Evolutionary conservation across 306 rosid genomes (phyloP).

Genomic region (barrel medic (Medicago truncatula)): DNA sequence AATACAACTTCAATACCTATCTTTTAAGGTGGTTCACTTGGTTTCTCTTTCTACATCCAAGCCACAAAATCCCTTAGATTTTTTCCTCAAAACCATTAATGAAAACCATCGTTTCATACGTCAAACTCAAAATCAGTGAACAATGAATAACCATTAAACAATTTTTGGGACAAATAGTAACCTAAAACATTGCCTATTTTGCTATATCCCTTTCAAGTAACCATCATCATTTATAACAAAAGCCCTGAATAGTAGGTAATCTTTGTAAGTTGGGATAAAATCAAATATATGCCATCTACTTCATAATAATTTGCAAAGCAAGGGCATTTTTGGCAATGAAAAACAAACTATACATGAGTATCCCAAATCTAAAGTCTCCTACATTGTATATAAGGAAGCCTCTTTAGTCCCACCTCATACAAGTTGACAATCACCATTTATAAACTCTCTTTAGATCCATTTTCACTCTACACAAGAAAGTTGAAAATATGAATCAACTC

Average conservation of each 20-base stretch:
- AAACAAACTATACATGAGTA: too few relatives aligned
- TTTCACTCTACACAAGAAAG: conserved; percentile 13
- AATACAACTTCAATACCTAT: too few relatives aligned
- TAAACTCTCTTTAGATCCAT: conserved; percentile 26
- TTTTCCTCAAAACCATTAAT: conserved; percentile 19
- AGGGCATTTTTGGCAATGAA: conserved; percentile 37
- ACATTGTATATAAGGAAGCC: conserved; percentile 15
- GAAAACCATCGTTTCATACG: conserved; percentile 37
- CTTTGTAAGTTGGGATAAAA: conserved; percentile 26
- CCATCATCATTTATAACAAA: conserved; percentile 36
- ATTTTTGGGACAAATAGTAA: conserved; percentile 43
- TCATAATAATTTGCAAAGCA: conserved; percentile 41
- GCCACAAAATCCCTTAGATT: conserved; percentile 15
- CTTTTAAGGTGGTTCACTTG: background rate
- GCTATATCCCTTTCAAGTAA: conserved; percentile 17
- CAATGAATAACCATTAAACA: conserved; percentile 42
- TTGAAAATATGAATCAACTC: conserved; percentile 49
- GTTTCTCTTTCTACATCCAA: conserved; percentile 1
- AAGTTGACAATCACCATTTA: background rate
- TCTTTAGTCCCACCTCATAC: background rate
- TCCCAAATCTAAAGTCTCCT: too few relatives aligned
- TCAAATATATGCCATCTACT: conserved; percentile 29
- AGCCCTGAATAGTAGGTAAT: conserved; percentile 38
- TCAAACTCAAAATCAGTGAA: conserved; percentile 41
- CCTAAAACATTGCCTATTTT: conserved; percentile 19